Base-by-base conservation (phyloP, 805 yeast genomes). In the Lachancea sp. region DNA sequence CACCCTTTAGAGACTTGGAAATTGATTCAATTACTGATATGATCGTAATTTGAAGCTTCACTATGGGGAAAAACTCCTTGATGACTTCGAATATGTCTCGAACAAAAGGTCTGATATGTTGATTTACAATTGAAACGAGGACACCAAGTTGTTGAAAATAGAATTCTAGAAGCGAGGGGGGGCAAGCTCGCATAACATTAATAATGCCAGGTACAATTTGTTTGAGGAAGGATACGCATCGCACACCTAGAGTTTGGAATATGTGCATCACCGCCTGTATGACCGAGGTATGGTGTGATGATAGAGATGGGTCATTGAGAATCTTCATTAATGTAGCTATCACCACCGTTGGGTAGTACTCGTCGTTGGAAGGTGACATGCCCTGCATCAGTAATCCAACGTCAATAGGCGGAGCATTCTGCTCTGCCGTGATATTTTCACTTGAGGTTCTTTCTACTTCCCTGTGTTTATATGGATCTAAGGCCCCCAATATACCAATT, bases 401-500 rank as follows among this genome's bases (percentile, higher is more conserved):
- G 53, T 92, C 98, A 5, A 88, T 78, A 0, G 97, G 83, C 3
- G 96, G 92, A 2, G 90, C 87, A 54, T 83, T 83, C 46, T 85
- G 90, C 48, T 85, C 94, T 1, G 75, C 81, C 3, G 65, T 47
- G 22, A 59, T 57, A 41, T 63, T 63, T 1, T 65, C 57, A 34
- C 74, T 77, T 1, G 82, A 74, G 1, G 70, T 71, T 42, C 85
- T 80, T 56, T 89, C 97, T 8, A 89, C 85, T 51, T 87, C 96
- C 41, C 96, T 77, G 51, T 88, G 94, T 56, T 86, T 89, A 58
- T 90, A 92, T 1, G 99, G 99, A 62, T 92, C 98, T 35, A 92
- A 67, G 0, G 98, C 98, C 47, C 99, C 99, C 30, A 92, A 67
- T 24, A 89, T 88, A 56, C 99, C 99, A 42, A 92, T 68, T 18